Evolutionary conservation across 139 green algal genomes (phyloP).

Genomic region (Micractinium conductrix): DNA sequence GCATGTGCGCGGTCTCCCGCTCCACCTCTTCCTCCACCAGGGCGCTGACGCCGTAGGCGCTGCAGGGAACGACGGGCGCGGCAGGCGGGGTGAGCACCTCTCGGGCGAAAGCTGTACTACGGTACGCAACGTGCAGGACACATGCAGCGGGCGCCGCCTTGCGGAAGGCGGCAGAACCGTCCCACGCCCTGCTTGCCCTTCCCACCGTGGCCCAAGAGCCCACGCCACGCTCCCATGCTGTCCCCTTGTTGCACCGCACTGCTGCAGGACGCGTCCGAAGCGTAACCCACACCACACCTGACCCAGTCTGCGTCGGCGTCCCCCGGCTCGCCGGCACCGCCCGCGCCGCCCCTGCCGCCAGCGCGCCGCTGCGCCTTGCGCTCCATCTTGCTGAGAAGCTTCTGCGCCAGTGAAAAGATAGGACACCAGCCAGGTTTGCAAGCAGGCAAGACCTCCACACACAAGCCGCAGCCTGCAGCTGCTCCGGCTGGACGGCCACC

Average conservation of each 20-base stretch:
- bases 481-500: not conserved
- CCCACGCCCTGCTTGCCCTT: too few species aligned
- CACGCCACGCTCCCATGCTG: too few species aligned
- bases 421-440: not conserved
- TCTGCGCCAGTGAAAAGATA: constrained; percentile 37
- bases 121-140: not conserved
- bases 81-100: too few species aligned
- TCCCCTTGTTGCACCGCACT: too few species aligned
- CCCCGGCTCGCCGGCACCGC: not conserved
- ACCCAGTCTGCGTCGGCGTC: constrained; percentile 60
- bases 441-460: too few species aligned
- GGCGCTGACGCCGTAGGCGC: not conserved
- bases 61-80: not conserved
- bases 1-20: constrained; percentile 28
- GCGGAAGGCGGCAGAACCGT: too few species aligned
- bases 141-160: too few species aligned
- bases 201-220: too few species aligned
- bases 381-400: constrained; percentile 71
- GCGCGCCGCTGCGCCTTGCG: constrained; percentile 70
- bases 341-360: constrained; percentile 3
- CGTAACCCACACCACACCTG: constrained; percentile 19
- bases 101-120: too few species aligned
- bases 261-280: too few species aligned
- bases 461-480: too few species aligned
- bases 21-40: constrained; percentile 61